Evolutionary conservation across 1,139 yeast species (phyloP).

Genomic region (Saccharomyces hybrid): DNA sequence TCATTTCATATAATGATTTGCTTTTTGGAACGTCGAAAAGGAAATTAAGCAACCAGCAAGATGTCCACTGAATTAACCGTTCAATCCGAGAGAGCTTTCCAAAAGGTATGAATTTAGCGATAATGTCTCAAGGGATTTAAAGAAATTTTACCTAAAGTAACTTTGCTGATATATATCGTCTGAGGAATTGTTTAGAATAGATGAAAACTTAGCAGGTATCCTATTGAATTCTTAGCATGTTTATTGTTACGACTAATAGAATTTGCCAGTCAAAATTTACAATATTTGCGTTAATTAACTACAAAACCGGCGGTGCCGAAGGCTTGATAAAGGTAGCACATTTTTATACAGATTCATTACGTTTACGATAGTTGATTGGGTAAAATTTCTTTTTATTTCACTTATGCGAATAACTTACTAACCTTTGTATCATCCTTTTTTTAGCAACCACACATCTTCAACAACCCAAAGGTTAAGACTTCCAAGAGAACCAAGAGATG

Average conservation of each 20-base stretch:
- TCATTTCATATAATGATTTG: not conserved
- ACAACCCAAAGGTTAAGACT: slow-evolving; percentile 99
- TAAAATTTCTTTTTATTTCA: not conserved
- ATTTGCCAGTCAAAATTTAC: no score
- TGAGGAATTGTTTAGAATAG: not conserved
- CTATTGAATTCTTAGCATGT: not conserved
- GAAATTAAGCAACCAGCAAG: slow-evolving; percentile 36
- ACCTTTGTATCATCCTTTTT: slow-evolving; percentile 7
- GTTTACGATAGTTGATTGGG: not conserved
- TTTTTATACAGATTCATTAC: not conserved
- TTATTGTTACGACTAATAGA: not conserved
- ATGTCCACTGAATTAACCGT: slow-evolving; percentile 99
- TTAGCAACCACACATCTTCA: slow-evolving; percentile 99
- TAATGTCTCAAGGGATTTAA: not conserved
- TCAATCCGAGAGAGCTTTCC: slow-evolving; percentile 99
- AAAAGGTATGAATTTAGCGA: slow-evolving; percentile 69
- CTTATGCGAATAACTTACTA: not conserved
- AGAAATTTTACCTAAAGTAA: not conserved
- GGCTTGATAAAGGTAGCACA: not conserved
- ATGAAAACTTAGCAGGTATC: not conserved
- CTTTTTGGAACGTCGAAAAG: slow-evolving; percentile 7
- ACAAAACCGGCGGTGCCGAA: not conserved
- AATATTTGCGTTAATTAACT: no score
- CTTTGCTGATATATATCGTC: not conserved
- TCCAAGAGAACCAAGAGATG: slow-evolving; percentile 99